Base-by-base conservation (phyloP, 441 rosid species). In the Pelargonium citronellum region DNA sequence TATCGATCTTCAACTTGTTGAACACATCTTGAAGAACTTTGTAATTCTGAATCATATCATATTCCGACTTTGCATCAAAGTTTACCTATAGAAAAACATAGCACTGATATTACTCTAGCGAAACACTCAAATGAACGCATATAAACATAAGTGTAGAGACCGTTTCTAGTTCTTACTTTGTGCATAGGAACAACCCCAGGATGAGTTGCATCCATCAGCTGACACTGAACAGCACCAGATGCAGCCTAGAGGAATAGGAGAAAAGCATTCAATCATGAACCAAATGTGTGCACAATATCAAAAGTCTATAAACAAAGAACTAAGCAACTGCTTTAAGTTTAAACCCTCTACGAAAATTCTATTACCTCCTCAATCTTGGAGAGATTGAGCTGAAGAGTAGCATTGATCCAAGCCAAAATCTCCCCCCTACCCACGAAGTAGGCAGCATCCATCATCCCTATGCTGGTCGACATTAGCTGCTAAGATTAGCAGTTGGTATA, bases 11-110 rank as follows among this genome's bases (percentile, higher is more conserved):
- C 65, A 61, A 19, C 65, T 57, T 57, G 63, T 49, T 49, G 57
- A 49, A 49, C 16, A 49, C 57, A 5, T 49, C 57, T 15, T 57
- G 65, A 61, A 61, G 65, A 24, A 61, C 65, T 61, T 61, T 61
- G 37, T 61, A 61, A 20, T 61, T 61, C 37, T 61, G 65, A 20
- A 61, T 61, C 65, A 61, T 61, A 20, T 61, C 65, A 61, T 22
- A 61, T 22, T 61, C 65, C n/a, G 65, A 19, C 65, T 61, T 61
- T 7, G 65, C 65, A 10, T 61, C 65, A 61, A 61, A 61, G 37
- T 61, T 61, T 5, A 61, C 65, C 65, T 61, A 9, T 12, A 20
- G 8, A 57, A 19, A 15, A 57, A 15, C 6, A 57, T 15, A n/a
- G 15, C 15, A 1, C 22, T 57, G 63, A 1, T 57, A 0, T 57